Conservation (phyloP, 257 asterid species). For the Solanum sitiens region DNA sequence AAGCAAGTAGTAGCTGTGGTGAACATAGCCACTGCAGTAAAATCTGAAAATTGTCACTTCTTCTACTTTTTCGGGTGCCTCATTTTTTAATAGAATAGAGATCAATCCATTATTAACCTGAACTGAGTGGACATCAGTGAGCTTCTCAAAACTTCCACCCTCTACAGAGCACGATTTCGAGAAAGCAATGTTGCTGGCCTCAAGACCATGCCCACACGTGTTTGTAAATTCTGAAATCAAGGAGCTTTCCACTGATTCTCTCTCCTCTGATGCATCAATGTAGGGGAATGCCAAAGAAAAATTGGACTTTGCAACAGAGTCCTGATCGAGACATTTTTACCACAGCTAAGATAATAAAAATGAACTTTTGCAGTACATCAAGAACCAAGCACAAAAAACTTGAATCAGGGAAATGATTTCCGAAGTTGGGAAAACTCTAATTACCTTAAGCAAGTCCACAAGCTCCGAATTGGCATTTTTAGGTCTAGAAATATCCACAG, state of each 20-base stretch:
- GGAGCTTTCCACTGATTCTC: constrained; percentile 51
- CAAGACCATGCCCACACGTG: constrained; percentile 48
- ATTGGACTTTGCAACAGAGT: constrained; percentile 56
- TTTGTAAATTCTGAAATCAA: constrained; percentile 67
- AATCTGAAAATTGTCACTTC: neutral
- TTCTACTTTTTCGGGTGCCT: neutral
- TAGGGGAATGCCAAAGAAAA: constrained; percentile 85
- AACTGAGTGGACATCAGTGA: constrained; percentile 51
- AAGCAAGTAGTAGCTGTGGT: neutral
- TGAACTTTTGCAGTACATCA: neutral
- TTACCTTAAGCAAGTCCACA: constrained; percentile 76
- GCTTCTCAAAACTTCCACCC: constrained; percentile 47
- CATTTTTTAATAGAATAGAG: neutral
- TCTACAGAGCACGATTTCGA: constrained; percentile 60
- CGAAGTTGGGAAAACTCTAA: neutral
- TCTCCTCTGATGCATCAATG: constrained; percentile 51
- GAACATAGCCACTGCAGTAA: neutral
- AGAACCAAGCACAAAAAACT: neutral
- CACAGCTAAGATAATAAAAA: neutral
- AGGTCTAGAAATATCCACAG: constrained; percentile 52
- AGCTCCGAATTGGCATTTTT: constrained; percentile 51
- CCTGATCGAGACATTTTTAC: constrained; percentile 36
- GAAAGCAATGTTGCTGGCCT: constrained; percentile 43
- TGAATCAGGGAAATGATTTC: neutral
- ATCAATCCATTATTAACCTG: constrained; percentile 37